Evolutionary conservation across 257 asterid species (phyloP).

Genomic region (Solanum corneliomulleri): DNA sequence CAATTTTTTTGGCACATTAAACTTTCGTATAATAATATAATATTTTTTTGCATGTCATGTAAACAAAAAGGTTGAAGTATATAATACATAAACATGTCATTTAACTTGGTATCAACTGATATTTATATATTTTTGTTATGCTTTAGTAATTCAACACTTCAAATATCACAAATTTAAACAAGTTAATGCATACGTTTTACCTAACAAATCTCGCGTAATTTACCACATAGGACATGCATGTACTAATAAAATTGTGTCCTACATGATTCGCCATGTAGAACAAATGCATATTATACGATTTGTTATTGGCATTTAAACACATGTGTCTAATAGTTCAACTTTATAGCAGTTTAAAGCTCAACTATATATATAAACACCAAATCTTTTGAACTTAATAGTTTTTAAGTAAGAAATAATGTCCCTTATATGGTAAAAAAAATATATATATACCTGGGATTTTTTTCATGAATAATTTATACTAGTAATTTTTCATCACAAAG

Average conservation of each 20-base stretch:
- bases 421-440: neutral
- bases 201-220: neutral
- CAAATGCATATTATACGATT: neutral
- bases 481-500: neutral
- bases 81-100: too few species aligned
- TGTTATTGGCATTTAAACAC: too few species aligned
- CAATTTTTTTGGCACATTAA: neutral
- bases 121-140: too few species aligned
- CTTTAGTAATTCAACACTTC: too few species aligned
- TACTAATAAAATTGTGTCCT: too few species aligned
- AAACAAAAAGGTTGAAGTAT: too few species aligned
- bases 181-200: too few species aligned
- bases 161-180: neutral
- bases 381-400: neutral
- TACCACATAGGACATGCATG: neutral
- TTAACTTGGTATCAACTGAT: neutral
- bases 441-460: neutral
- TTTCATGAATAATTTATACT: neutral
- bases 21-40: neutral
- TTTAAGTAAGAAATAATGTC: neutral
- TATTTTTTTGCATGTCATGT: neutral
- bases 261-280: too few species aligned
- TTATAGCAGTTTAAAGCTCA: too few species aligned
- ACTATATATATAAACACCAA: neutral
- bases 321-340: neutral